phyloP scores from a whole-genome alignment of 2,329 filamentous ascomycete genomes.

The Zymoseptoria ardabiliae region DNA sequence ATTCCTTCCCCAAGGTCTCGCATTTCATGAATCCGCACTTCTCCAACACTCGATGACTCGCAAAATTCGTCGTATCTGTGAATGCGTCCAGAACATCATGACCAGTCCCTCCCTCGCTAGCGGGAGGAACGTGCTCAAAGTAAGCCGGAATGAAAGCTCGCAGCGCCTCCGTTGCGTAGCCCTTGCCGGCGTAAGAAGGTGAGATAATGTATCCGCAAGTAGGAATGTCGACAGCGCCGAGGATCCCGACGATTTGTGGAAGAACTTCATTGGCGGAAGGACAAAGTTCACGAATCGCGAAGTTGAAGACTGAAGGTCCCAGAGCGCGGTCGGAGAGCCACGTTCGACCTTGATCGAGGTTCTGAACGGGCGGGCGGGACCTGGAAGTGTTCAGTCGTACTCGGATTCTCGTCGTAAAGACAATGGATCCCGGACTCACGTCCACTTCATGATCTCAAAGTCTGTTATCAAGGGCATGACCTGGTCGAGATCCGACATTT shows the following conservation, averaged over 20 bases:
- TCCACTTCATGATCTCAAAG: constrained; percentile 57
- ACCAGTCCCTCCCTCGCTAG: constrained; percentile 17
- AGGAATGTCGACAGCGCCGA: constrained; percentile 23
- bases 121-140: constrained; percentile 31
- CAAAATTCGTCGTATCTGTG: constrained; percentile 43
- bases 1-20: constrained; percentile 36
- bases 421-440: constrained; percentile 32
- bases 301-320: constrained; percentile 46
- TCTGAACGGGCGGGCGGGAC: constrained; percentile 11
- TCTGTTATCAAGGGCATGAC: constrained; percentile 47
- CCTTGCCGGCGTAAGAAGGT: constrained; percentile 28
- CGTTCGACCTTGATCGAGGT: constrained; percentile 17
- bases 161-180: constrained; percentile 40
- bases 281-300: constrained; percentile 44
- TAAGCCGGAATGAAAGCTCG: constrained; percentile 35
- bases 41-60: constrained; percentile 50
- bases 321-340: constrained; percentile 35
- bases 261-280: constrained; percentile 52
- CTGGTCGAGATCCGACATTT: constrained; percentile 15
- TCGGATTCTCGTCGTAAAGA: constrained; percentile 44
- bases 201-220: neutral
- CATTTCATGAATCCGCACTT: constrained; percentile 47
- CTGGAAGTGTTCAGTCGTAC: constrained; percentile 1
- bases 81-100: constrained; percentile 38
- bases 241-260: constrained; percentile 42